Percentiles rank a stretch among this genome's conserved stretches.
Evolutionary conservation across 169 alveolate genomes (phyloP).

Genomic region (Plasmodium berghei): DNA sequence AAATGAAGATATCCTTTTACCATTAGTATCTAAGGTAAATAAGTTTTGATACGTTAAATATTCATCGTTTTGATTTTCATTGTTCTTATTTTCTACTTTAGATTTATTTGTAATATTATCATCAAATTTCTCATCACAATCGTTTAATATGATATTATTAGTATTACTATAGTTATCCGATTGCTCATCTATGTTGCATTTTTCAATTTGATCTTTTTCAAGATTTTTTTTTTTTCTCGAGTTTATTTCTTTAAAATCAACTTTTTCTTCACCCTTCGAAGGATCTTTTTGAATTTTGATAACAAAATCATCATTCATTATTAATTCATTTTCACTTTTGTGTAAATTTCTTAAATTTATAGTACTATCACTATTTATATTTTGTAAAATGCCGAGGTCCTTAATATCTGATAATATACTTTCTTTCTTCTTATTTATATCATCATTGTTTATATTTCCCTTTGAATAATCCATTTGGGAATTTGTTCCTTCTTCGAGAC

Average conservation of each 20-base stretch:
- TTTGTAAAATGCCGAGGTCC: conserved; percentile 19
- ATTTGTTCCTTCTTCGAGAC: conserved; percentile 1
- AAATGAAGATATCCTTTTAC: conserved; percentile 26
- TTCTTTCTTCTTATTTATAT: conserved; percentile 38
- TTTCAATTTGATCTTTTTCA: not conserved
- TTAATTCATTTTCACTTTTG: conserved; percentile 25
- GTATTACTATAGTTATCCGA: not conserved
- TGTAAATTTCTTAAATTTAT: conserved; percentile 12
- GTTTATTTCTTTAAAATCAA: not conserved
- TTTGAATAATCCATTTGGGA: conserved; percentile 2
- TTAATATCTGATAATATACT: conserved; percentile 29
- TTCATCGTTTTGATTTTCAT: conserved; percentile 20
- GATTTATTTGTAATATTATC: conserved; percentile 6
- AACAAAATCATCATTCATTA: conserved; percentile 70
- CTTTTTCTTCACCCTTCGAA: not conserved
- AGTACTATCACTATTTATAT: conserved; percentile 7
- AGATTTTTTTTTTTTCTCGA: not conserved
- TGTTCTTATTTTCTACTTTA: not conserved
- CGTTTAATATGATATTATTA: not conserved
- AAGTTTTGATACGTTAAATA: conserved; percentile 62
- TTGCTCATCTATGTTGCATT: not conserved
- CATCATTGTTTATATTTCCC: conserved; percentile 18
- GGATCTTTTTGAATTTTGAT: conserved; percentile 43
- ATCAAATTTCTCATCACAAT: conserved; percentile 3
- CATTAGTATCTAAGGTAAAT: conserved; percentile 48